These are phyloP conservation scores for Sclerotinia nivalis DNA, from an alignment of 2,329 filamentous ascomycete genomes.

Conservation along the genomic window DNA sequence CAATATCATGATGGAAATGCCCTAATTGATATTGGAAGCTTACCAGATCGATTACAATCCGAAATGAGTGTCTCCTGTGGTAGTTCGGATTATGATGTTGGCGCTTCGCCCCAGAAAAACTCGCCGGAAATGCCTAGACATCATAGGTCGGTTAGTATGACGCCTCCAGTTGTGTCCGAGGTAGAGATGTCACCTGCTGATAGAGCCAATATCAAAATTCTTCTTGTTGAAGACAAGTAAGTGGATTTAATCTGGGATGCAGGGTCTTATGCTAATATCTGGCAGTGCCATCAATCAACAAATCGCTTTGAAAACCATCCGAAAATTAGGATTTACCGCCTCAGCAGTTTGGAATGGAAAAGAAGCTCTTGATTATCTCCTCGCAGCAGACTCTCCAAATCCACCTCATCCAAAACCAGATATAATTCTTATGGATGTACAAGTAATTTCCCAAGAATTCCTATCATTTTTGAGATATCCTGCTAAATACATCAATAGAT, in stretches of 20 bases:
- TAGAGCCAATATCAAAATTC: conserved; percentile 64
- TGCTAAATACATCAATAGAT: conserved; percentile 44
- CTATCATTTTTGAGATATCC: too few species aligned
- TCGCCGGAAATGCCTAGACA: conserved; percentile 26
- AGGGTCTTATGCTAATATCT: conserved; percentile 15
- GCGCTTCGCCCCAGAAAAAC: conserved; percentile 46
- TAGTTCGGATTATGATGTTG: conserved; percentile 60
- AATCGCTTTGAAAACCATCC: conserved; percentile 73
- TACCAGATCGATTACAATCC: conserved; percentile 67
- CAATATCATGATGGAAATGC: conserved; percentile 52
- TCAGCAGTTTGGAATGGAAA: conserved; percentile 75
- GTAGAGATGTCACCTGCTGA: conserved; percentile 57
- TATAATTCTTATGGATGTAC: conserved; percentile 77
- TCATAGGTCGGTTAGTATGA: conserved; percentile 31
- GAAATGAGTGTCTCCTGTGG: conserved; percentile 66
- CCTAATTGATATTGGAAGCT: conserved; percentile 61
- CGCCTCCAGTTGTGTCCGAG: conserved; percentile 43
- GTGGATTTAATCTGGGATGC: conserved; percentile 37
- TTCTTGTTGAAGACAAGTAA: conserved; percentile 81
- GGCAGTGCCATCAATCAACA: conserved; percentile 67
- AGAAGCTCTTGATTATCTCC: conserved; percentile 74
- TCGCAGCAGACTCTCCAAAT: conserved; percentile 48
- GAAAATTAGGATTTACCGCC: conserved; percentile 70
- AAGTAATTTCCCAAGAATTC: conserved; percentile 39
- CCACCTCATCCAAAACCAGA: conserved; percentile 53